Base-by-base conservation (phyloP, 345 rosid genomes). In the Salix purpurea region DNA sequence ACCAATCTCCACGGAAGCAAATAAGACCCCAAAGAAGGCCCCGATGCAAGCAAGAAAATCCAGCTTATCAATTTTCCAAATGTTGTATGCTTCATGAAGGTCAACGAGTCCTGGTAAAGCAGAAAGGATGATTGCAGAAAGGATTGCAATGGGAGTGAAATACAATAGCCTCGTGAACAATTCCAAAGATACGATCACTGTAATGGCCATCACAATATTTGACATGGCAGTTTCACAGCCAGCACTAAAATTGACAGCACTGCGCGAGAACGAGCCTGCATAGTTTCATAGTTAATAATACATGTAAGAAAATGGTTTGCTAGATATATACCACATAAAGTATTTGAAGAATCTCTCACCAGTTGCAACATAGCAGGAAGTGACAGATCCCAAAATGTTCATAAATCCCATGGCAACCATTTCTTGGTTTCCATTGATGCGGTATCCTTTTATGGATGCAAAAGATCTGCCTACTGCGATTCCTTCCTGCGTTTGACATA, bases 351-450 rank as follows among this genome's bases (percentile, higher is more conserved):
- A 23, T 4, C 58, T 72, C 69, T 72, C 19, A 92, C 98, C 98
- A 16, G 98, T 94, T 72, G 97, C 95, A 50, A 85, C 89, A 66
- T 94, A 94, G 83, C 97, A 94, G 32, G 98, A 92, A 67, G 98
- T 83, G 71, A 88, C 80, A 56, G 97, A 94, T 74, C 97, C 98
- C 10, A 90, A 30, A 66, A 94, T 84, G 84, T 94, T 92, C 91
- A 81, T 89, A 84, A 85, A 80, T 61, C 97, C 98, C 76, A 94
- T 84, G 65, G 97, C 92, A 12, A 90, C 87, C 98, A 94, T 91
- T 84, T 94, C 98, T 79, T 94, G 91, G 87, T 88, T 94, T 65
- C 98, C 98, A 60, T 90, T 92, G 7, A 91, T 82, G 39, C 75
- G 91, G 84, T 92, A 94, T 12, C 98, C 98, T 80, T 90, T 94